Evolutionary conservation across 2,329 filamentous ascomycete genomes (phyloP), one percentile per base, ranked within the genome.

Genomic region (Cladosporium sphaerospermum): DNA sequence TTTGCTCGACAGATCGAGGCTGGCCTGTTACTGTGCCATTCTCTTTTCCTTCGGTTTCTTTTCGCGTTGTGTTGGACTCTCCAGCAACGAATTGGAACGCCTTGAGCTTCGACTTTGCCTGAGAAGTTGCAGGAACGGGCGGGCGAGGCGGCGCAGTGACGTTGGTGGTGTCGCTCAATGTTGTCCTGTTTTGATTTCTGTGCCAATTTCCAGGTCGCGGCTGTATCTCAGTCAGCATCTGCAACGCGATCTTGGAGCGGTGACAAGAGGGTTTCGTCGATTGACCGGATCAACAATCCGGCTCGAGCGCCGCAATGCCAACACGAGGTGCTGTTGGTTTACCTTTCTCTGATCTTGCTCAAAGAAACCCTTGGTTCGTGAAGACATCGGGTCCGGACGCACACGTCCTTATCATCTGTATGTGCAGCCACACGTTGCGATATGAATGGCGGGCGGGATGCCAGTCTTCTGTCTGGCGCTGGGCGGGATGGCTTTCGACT

Each of bases 21-120:
- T 37, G 28, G 32, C 4, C 34, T 34, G 44, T 19, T 45, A 36
- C 32, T 5, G 33, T 41, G 36, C 28, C 56, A 46, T 77, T 77
- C 61, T 77, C 74, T 58, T 77, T 77, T 23, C 63, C 65, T 58
- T 71, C 66, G 39, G 53, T 61, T 41, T 58, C 52, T 36, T 14
- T 13, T 32, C 33, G 39, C 14, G 43, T 23, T 54, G 36, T 14
- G 51, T 23, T 59, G 48, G 66, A 67, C 54, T 64, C 57, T 56
- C 68, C 69, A 48, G 73, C 65, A 57, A 71, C 64, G 61, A 79
- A 80, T 59, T 77, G 74, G 58, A 81, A 82, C 31, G 74, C 72
- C 62, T 78, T 76, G 52, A 82, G 68, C 65, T 81, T 82, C 4
- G 73, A 72, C 54, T 75, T 78, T 3, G 78, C 77, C 57, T 77